Conservation (phyloP, 2,329 filamentous ascomycete species). For the Escovopsis weberi region DNA sequence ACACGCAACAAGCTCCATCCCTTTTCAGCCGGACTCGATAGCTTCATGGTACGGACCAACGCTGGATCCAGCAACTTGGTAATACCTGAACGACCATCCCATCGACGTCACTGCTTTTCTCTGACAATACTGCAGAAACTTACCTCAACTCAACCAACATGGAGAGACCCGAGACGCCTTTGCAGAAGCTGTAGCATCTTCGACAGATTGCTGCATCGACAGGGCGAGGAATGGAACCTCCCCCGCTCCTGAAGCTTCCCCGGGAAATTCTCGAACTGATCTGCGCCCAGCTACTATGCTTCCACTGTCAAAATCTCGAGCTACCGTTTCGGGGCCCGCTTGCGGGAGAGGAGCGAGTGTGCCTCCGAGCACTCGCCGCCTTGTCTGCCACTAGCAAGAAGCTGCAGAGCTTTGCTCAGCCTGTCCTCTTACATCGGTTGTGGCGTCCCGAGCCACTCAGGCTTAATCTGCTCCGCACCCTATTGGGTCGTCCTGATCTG, state of each 20-base stretch:
- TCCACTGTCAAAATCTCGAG: background rate
- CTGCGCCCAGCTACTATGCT: background rate
- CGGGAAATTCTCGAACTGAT: background rate
- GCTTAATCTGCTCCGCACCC: background rate
- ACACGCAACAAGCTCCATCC: too few relatives aligned
- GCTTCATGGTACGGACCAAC: too few relatives aligned
- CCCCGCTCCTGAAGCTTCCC: background rate
- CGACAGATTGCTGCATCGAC: background rate
- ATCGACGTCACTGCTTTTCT: too few relatives aligned
- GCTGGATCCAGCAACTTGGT: too few relatives aligned
- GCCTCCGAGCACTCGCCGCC: background rate
- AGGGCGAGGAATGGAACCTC: too few relatives aligned
- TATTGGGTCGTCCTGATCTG: background rate
- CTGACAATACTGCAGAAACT: too few relatives aligned
- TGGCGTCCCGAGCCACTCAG: background rate
- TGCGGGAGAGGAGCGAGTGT: background rate
- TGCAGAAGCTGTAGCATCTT: background rate
- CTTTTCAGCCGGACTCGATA: too few relatives aligned
- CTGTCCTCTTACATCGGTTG: background rate
- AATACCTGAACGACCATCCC: too few relatives aligned
- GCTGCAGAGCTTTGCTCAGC: background rate
- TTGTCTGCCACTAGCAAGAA: background rate
- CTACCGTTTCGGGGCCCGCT: background rate
- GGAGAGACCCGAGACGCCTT: too few relatives aligned
- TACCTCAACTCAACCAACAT: too few relatives aligned